Percentiles rank a stretch among this genome's conserved stretches.
These are phyloP conservation scores for Cyberlindnera mycetangii DNA, from an alignment of 805 yeast species.

Conservation along the genomic window DNA sequence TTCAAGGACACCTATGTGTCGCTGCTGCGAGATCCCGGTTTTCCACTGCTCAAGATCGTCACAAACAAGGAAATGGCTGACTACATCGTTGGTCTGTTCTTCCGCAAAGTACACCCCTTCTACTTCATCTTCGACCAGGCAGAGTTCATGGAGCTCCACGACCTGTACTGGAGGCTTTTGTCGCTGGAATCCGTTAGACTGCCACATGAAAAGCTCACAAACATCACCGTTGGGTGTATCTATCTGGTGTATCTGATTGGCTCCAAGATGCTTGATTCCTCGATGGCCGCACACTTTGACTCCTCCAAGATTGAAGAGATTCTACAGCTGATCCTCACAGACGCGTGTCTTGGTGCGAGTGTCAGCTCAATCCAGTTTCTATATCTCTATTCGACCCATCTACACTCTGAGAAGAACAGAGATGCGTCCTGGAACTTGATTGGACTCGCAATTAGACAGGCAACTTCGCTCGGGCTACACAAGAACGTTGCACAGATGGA, in stretches of 20 bases:
- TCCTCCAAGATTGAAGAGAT: slow-evolving; percentile 36
- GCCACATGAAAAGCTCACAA: slow-evolving; percentile 11
- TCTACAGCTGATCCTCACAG: slow-evolving; percentile 40
- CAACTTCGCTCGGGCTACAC: slow-evolving; percentile 47
- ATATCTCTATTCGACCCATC: slow-evolving; percentile 39
- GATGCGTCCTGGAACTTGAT: slow-evolving; percentile 48
- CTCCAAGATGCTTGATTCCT: slow-evolving; percentile 27
- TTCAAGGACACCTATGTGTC: slow-evolving; percentile 15
- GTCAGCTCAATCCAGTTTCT: slow-evolving; percentile 43
- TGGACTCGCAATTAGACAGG: slow-evolving; percentile 46
- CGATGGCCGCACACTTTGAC: slow-evolving; percentile 12
- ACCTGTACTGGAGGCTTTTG: slow-evolving; percentile 35
- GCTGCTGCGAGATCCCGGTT: slow-evolving; percentile 24
- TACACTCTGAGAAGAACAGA: slow-evolving; percentile 43
- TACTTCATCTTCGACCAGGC: slow-evolving; percentile 38
- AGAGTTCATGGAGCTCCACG: slow-evolving; percentile 33
- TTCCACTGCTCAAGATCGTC: slow-evolving; percentile 37
- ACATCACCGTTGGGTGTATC: slow-evolving; percentile 38
- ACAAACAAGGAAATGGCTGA: slow-evolving; percentile 35
- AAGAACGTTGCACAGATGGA: slow-evolving; percentile 30
- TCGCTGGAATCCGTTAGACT: background rate
- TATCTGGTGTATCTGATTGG: slow-evolving; percentile 41
- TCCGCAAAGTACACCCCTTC: slow-evolving; percentile 42
- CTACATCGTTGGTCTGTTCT: slow-evolving; percentile 36
- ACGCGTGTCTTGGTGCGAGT: slow-evolving; percentile 42